These are phyloP conservation scores for Vitis riparia DNA, from an alignment of 164 flowering plant genomes.

Conservation along the genomic window DNA sequence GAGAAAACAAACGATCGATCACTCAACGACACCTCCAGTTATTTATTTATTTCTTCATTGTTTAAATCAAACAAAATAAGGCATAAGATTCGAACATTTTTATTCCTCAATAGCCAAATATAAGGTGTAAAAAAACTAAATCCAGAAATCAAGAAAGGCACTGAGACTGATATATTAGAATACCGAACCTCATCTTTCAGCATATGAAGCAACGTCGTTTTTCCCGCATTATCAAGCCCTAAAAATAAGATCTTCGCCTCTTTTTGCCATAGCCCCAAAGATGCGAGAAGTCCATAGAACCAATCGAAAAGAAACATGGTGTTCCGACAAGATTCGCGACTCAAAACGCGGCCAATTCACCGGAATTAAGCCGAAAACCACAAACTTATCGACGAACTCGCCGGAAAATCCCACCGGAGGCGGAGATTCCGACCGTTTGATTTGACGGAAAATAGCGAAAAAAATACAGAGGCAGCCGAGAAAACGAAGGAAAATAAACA, in stretches of 20 bases:
- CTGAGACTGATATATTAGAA: background rate
- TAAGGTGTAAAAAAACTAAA: background rate
- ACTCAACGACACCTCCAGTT: no score
- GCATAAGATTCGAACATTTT: no score
- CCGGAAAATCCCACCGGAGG: background rate
- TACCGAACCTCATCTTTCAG: slow-evolving; percentile 49
- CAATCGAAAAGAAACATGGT: slow-evolving; percentile 54
- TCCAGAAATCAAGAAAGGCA: background rate
- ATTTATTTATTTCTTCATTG: no score
- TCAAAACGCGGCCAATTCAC: background rate
- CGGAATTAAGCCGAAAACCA: background rate
- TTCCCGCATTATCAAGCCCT: slow-evolving; percentile 68
- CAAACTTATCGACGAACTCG: background rate
- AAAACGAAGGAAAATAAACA: background rate
- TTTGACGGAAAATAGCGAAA: background rate
- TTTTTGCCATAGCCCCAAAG: slow-evolving; percentile 58
- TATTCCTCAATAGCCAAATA: background rate
- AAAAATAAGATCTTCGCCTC: slow-evolving; percentile 66
- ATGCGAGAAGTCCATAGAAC: slow-evolving; percentile 59
- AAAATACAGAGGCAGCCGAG: background rate
- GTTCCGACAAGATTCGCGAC: background rate
- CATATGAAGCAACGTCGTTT: slow-evolving; percentile 66
- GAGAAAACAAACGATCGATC: no score
- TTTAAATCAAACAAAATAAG: no score
- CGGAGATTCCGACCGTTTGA: background rate